A percentile compares a stretch with the other conserved stretches of the same genome.
Conservation (phyloP, 73 alveolate genomes). For the Tetrahymena borealis region DNA sequence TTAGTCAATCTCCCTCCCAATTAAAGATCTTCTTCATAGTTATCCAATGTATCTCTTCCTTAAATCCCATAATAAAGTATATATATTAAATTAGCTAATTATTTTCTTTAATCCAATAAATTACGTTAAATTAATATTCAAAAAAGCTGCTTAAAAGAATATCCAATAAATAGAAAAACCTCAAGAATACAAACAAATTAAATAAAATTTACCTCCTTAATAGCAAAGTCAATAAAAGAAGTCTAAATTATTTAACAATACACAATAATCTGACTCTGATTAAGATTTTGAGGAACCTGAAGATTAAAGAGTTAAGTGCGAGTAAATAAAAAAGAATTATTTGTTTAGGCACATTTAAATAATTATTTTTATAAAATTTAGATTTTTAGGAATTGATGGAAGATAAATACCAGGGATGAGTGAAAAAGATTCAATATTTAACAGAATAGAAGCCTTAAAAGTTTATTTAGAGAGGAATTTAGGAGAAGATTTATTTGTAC, state of each 20-base stretch:
- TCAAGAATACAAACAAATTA: too few relatives aligned
- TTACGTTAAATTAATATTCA: neutral
- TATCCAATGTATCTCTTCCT: neutral
- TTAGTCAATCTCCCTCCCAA: neutral
- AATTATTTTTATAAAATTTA: neutral
- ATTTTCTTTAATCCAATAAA: neutral
- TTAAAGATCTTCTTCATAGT: neutral
- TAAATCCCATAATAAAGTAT: neutral
- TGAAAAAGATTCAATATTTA: neutral
- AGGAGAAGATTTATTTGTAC: neutral
- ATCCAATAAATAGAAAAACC: too few relatives aligned
- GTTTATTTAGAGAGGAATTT: conserved; percentile 1
- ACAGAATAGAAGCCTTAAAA: conserved; percentile 13
- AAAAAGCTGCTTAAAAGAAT: too few relatives aligned
- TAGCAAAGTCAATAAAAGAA: neutral
- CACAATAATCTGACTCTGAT: neutral
- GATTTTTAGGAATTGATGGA: neutral
- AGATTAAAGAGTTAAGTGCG: neutral
- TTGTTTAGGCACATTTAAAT: neutral
- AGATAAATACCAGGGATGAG: neutral
- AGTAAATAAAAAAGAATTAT: neutral
- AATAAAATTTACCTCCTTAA: too few relatives aligned
- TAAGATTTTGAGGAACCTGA: conserved; percentile 8
- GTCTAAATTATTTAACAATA: neutral
- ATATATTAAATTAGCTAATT: neutral